Evolutionary conservation across 2,329 filamentous ascomycete genomes (phyloP), one percentile per base, ranked within the genome.

Genomic region (Fusarium humuli): DNA sequence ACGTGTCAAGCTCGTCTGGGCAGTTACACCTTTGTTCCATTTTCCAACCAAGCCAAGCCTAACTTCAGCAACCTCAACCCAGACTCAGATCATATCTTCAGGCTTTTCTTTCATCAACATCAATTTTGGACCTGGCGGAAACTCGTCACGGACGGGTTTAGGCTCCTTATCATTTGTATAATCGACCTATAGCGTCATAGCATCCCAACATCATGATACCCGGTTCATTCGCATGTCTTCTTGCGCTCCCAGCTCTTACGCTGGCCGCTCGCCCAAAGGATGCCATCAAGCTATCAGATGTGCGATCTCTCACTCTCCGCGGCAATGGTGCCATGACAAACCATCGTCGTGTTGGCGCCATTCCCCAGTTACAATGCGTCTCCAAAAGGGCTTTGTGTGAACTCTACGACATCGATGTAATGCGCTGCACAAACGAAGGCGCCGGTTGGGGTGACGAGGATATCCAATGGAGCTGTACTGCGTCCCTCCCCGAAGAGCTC

Each of bases 341-440:
- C 40, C 87, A 92, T 76, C 92, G 94, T 29, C 93, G 95, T 68
- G 88, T 94, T 40, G 77, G 90, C 23, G 83, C 95, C 25, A 87
- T 95, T 48, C 94, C 94, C 0, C 91, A 97, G 82, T 87, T 98
- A 16, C 87, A 84, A 75, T 98, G 95, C 83, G 81, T 91, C 58
- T 93, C 92, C 29, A 86, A 89, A 56, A 85, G 83, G 11, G 83
- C 84, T 56, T 79, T 92, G 61, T 92, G 90, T 83, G 80, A 86
- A 41, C 86, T 95, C 59, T 92, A 95, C 83, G 82, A 88, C 27
- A 82, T 97, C 67, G 92, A 97, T 73, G 83, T 91, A 14, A 93
- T 98, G 91, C 93, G 94, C 75, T 99, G 95, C 86, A 91, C 87
- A 67, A 98, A 98, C 82, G 86, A 91, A 65, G 96, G 95, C 65